These are phyloP conservation scores for Alternaria metachromatica DNA, from an alignment of 2,329 filamentous ascomycete genomes.

Conservation along the genomic window DNA sequence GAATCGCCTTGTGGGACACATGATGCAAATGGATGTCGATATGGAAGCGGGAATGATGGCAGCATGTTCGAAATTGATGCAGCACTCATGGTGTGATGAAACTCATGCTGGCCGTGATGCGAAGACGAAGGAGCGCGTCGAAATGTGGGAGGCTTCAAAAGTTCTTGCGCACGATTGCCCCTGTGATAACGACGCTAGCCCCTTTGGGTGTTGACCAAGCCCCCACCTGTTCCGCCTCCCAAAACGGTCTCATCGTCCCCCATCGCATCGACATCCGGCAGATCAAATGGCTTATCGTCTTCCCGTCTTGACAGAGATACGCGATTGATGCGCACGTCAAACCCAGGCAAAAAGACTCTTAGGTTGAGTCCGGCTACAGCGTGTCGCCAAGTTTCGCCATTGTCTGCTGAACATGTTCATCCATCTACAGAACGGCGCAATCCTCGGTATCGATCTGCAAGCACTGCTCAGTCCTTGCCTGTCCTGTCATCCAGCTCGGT, in stretches of 20 bases:
- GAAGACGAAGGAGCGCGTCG: not conserved
- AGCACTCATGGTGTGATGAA: not conserved
- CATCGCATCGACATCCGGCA: too few species aligned
- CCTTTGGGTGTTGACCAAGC: not conserved
- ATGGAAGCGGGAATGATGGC: fast-evolving
- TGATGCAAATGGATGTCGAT: not conserved
- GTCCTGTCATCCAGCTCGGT: not conserved
- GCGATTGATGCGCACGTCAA: too few species aligned
- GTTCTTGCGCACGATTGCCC: not conserved
- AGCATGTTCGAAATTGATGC: not conserved
- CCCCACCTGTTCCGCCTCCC: not conserved
- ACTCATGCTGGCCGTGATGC: not conserved
- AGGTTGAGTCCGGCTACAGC: too few species aligned
- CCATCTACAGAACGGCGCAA: too few species aligned
- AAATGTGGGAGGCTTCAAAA: fast-evolving
- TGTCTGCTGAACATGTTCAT: too few species aligned
- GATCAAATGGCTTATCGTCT: too few species aligned
- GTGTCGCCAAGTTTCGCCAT: too few species aligned
- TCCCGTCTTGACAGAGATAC: too few species aligned
- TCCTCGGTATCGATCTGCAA: too few species aligned
- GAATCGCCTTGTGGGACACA: not conserved
- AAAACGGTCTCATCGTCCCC: too few species aligned
- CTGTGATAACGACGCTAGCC: not conserved
- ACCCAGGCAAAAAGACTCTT: too few species aligned
- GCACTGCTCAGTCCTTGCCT: not conserved